Conservation (phyloP, 768 basidiomycete genomes). For the Lactarius trivialis region DNA sequence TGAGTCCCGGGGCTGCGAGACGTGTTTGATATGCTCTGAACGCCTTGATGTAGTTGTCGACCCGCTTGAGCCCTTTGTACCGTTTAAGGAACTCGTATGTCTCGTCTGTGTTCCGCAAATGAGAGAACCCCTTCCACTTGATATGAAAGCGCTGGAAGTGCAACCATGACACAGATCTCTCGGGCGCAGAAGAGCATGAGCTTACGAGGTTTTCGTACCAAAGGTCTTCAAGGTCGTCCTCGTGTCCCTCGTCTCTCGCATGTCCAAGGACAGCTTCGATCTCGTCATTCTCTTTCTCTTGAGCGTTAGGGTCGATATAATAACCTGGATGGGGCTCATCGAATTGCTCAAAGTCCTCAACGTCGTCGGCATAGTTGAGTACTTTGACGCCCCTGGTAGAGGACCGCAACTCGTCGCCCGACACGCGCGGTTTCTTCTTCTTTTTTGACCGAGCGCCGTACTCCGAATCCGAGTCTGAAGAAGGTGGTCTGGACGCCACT, state of each 20-base stretch:
- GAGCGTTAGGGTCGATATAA: constrained; percentile 45
- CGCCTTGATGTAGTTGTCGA: constrained; percentile 97
- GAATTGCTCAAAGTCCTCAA: constrained; percentile 65
- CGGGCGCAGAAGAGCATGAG: constrained; percentile 12
- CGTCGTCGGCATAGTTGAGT: constrained; percentile 75
- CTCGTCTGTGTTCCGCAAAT: constrained; percentile 99
- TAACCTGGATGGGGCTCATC: constrained; percentile 60
- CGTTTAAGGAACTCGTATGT: constrained; percentile 93
- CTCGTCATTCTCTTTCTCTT: constrained; percentile 65
- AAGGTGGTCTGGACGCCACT: constrained; percentile 41
- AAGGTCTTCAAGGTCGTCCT: constrained; percentile 69
- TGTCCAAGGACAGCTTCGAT: constrained; percentile 91
- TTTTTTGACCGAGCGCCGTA: constrained; percentile 83
- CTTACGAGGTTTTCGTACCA: constrained; percentile 83
- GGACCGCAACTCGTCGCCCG: constrained; percentile 69
- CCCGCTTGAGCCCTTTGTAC: constrained; percentile 92
- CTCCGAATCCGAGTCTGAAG: constrained; percentile 81
- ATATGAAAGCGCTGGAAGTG: constrained; percentile 84
- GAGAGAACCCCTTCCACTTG: constrained; percentile 99
- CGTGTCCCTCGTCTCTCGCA: constrained; percentile 74
- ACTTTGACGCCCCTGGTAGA: constrained; percentile 70
- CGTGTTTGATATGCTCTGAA: constrained; percentile 70
- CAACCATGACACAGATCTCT: constrained; percentile 20
- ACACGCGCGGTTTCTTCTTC: constrained; percentile 58
- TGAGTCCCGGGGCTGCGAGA: constrained; percentile 56